Evolutionary conservation across 1,139 yeast species (phyloP).

Genomic region (Yamadazyma songkhlaensis): DNA sequence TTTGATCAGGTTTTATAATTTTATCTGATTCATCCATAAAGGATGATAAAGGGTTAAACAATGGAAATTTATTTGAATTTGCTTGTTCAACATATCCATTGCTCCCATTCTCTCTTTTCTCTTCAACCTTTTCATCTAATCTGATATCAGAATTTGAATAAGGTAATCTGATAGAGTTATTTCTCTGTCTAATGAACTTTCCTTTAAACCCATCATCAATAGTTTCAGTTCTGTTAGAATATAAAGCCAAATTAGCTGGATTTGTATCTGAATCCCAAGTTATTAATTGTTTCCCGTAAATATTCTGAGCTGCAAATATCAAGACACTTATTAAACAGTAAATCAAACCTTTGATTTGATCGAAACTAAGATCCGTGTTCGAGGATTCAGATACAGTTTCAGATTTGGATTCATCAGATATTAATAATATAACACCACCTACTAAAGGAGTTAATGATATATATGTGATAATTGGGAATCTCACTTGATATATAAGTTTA

Average conservation of each 20-base stretch:
- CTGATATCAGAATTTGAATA: conserved; percentile 34
- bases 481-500: conserved; percentile 29
- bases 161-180: conserved; percentile 27
- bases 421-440: conserved; percentile 36
- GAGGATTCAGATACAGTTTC: background rate
- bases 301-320: conserved; percentile 40
- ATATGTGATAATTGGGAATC: conserved; percentile 33
- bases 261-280: conserved; percentile 28
- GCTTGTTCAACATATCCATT: conserved; percentile 16
- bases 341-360: conserved; percentile 27
- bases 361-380: conserved; percentile 15
- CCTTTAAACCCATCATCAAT: background rate
- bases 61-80: conserved; percentile 15
- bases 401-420: conserved; percentile 22
- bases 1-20: conserved; percentile 33
- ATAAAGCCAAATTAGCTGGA: conserved; percentile 30
- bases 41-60: conserved; percentile 23
- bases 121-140: conserved; percentile 23
- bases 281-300: conserved; percentile 40
- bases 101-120: conserved; percentile 1
- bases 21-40: conserved; percentile 17
- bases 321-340: conserved; percentile 31
- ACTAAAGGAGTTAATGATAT: conserved; percentile 36
- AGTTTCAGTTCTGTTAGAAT: conserved; percentile 16
- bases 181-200: conserved; percentile 23